Evolutionary conservation across 148 eudicot genomes (phyloP).

Genomic region (Silene conica): DNA sequence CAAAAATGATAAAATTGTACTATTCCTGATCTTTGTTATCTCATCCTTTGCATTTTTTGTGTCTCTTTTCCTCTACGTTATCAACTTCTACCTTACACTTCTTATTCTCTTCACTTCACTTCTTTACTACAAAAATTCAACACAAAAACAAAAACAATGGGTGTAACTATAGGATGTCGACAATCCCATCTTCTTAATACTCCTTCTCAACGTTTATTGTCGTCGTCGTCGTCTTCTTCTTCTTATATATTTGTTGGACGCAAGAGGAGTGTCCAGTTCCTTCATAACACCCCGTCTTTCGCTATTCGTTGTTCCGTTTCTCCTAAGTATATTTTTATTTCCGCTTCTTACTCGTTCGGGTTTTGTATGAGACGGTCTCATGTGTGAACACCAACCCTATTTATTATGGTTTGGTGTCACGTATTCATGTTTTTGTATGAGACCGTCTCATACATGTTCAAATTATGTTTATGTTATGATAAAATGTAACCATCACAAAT

Average conservation of each 20-base stretch:
- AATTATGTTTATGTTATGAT: too few relatives aligned
- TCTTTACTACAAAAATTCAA: neutral
- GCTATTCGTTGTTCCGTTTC: conserved; percentile 61
- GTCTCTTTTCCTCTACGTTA: neutral
- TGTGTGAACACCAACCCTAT: neutral
- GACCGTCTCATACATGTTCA: neutral
- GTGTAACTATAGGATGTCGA: neutral
- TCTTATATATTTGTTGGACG: conserved; percentile 21
- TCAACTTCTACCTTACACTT: neutral
- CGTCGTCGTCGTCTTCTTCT: neutral
- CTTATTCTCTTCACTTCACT: neutral
- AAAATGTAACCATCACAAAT: too few relatives aligned
- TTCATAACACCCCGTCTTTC: conserved; percentile 14
- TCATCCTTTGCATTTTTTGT: neutral
- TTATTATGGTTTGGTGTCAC: neutral
- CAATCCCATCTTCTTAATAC: neutral
- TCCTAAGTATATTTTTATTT: conserved; percentile 34
- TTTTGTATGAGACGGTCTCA: neutral
- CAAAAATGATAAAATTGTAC: neutral
- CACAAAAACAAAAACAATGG: neutral
- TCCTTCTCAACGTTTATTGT: neutral
- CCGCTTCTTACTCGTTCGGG: too few relatives aligned
- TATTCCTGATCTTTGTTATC: too few relatives aligned
- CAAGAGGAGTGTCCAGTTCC: conserved; percentile 25
- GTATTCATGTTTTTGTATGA: neutral